Evolutionary conservation across 768 basidiomycete genomes (phyloP).

Genomic region (Phaffia tasmanica): DNA sequence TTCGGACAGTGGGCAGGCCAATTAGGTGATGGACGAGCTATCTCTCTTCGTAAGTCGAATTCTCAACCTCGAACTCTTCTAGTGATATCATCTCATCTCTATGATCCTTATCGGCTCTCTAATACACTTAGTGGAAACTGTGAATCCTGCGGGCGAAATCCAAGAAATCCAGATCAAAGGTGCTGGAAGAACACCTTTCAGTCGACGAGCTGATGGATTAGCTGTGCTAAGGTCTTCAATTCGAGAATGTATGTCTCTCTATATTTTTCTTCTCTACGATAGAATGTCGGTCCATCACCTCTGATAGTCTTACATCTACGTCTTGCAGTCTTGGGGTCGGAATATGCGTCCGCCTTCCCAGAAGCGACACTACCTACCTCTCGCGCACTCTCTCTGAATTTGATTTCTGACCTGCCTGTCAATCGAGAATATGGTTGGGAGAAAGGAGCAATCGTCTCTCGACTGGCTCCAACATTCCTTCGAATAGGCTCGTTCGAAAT

Average conservation of each 20-base stretch:
- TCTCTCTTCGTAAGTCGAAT: slow-evolving; percentile 55
- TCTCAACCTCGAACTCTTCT: background rate
- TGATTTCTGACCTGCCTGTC: slow-evolving; percentile 55
- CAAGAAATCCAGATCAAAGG: slow-evolving; percentile 94
- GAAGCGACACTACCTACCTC: slow-evolving; percentile 21
- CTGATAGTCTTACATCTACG: background rate
- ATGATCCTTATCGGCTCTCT: background rate
- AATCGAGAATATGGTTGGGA: slow-evolving; percentile 58
- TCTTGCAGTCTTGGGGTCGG: slow-evolving; percentile 55
- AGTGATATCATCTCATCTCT: background rate
- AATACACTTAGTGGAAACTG: slow-evolving; percentile 17
- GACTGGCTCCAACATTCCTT: slow-evolving; percentile 76
- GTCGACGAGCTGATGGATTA: slow-evolving; percentile 80
- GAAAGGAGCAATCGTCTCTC: slow-evolving; percentile 58
- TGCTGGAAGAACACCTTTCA: slow-evolving; percentile 85
- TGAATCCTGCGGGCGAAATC: slow-evolving; percentile 21
- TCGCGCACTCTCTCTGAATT: slow-evolving; percentile 66
- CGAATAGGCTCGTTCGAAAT: slow-evolving; percentile 87
- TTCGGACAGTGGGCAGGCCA: slow-evolving; percentile 69
- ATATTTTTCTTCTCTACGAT: background rate
- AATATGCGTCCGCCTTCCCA: slow-evolving; percentile 47
- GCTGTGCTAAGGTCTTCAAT: slow-evolving; percentile 91
- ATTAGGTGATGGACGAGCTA: slow-evolving; percentile 79
- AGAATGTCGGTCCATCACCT: background rate
- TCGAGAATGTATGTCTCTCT: slow-evolving; percentile 51